Evolutionary conservation across 2,329 filamentous ascomycete genomes (phyloP), one percentile per base, ranked within the genome.

Genomic region (Fusarium nygamai): DNA sequence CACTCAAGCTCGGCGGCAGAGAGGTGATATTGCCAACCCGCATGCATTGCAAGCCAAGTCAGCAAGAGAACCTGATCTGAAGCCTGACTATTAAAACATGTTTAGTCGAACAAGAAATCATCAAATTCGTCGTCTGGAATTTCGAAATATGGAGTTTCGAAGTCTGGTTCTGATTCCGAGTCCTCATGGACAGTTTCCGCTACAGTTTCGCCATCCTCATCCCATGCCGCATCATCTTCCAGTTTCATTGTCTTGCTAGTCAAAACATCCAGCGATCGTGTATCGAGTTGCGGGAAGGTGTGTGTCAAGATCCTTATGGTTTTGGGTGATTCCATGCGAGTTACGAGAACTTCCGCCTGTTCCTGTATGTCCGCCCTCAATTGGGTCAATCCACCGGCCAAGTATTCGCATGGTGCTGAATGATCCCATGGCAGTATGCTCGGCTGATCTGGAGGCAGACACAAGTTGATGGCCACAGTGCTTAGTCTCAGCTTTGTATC

Each of bases 1-100:
- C 17, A 46, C 12, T 14, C 4, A 9, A 27, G 12, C 7, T 20
- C 11, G 11, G 19, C 3, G 22, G 22, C 8, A n/a, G 11, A 24
- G 4, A n/a, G 5, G 19, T n/a, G 29, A n/a, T 10, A 19, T 14
- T 51, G 8, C n/a, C 12, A 34, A 4, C 0, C 12, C 17, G 3
- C 11, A 34, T 5, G 11, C 6, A 34, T 34, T 3, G 6, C 17
- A 51, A 34, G 12, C 31, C 11, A 20, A 20, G 17, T 9, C 22
- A 34, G n/a, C 5, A 3, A 12, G 10, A 6, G 24, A 54, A 17
- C 3, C 19, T 13, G 34, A 17, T 13, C 34, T 27, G 9, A 20
- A 16, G 4, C 6, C 4, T 16, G 6, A 6, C 50, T 13, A 24
- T 5, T 6, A 24, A 8, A 24, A 16, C 8, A 20, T 36, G 5